Evolutionary conservation across 2,329 filamentous ascomycete genomes (phyloP).

Genomic region (Penicillium sp.): DNA sequence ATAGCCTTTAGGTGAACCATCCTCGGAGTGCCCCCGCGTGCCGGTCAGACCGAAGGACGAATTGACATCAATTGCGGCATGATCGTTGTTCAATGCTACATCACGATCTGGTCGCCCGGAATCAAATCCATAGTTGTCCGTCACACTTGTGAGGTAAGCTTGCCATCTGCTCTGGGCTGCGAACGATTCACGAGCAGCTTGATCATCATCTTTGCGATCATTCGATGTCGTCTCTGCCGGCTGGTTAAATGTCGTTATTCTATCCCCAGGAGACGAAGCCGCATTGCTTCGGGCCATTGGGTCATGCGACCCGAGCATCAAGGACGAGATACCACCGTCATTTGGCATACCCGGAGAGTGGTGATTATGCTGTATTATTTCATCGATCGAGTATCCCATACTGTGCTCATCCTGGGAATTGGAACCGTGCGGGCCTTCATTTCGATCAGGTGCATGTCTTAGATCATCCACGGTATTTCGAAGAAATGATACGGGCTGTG

Average conservation of each 20-base stretch:
- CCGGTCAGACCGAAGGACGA: slow-evolving; percentile 40
- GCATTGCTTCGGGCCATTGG: slow-evolving; percentile 1
- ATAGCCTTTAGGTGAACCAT: slow-evolving; percentile 1
- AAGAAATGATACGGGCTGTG: slow-evolving; percentile 38
- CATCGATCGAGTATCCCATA: slow-evolving; percentile 2
- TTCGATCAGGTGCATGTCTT: slow-evolving; percentile 31
- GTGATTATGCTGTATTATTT: background rate
- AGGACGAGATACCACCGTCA: slow-evolving; percentile 1
- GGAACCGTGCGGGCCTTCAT: background rate
- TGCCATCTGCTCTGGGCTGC: slow-evolving; percentile 32
- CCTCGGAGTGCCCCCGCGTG: slow-evolving; percentile 11
- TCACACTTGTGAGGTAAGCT: slow-evolving; percentile 34
- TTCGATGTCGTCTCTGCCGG: background rate
- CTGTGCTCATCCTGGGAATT: slow-evolving; percentile 7
- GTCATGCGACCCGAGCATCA: slow-evolving; percentile 10
- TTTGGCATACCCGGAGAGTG: background rate
- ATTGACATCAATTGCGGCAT: slow-evolving; percentile 60
- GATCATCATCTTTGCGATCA: slow-evolving; percentile 6
- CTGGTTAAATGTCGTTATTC: background rate
- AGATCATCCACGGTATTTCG: slow-evolving; percentile 35
- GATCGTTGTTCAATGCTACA: slow-evolving; percentile 69
- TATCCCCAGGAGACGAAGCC: slow-evolving; percentile 3
- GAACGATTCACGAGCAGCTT: slow-evolving; percentile 10
- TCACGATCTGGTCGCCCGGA: slow-evolving; percentile 69
- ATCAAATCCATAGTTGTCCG: slow-evolving; percentile 66